Conservation (phyloP, 495 filamentous ascomycete species). For the Podospora tetraspora region DNA sequence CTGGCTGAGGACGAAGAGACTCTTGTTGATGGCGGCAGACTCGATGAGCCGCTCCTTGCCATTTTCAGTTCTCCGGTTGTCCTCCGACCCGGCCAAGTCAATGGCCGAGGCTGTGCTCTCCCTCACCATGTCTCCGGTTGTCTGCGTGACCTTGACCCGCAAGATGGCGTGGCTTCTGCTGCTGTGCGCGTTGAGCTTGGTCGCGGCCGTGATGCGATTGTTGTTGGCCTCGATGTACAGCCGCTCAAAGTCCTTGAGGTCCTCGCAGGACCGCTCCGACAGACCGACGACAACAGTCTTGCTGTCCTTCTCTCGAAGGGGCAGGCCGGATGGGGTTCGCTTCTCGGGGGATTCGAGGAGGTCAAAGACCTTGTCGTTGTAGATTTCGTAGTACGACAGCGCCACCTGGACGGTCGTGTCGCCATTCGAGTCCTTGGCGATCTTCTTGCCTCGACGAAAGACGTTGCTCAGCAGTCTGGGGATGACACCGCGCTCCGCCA, state of each 20-base stretch:
- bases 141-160: conserved; percentile 79
- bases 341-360: conserved; percentile 89
- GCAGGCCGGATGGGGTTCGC: conserved; percentile 75
- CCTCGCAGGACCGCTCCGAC: conserved; percentile 77
- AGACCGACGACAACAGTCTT: conserved; percentile 92
- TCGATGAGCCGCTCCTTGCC: conserved; percentile 89
- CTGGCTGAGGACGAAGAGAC: conserved; percentile 87
- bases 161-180: conserved; percentile 91
- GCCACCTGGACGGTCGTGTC: conserved; percentile 68
- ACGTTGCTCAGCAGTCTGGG: conserved; percentile 82
- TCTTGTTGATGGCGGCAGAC: conserved; percentile 98
- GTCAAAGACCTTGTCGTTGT: conserved; percentile 94
- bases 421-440: conserved; percentile 75
- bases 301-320: conserved; percentile 78
- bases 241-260: conserved; percentile 85
- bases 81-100: conserved; percentile 93
- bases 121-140: conserved; percentile 61
- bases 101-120: conserved; percentile 88
- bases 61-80: conserved; percentile 92
- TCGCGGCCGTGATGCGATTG: conserved; percentile 86
- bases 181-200: conserved; percentile 93
- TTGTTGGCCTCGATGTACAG: conserved; percentile 93
- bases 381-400: conserved; percentile 97
- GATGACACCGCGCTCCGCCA: conserved; percentile 87
- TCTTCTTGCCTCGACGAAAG: conserved; percentile 78